Base-by-base conservation (phyloP, 148 eudicot genomes). In the Vaccinium myrtillus region DNA sequence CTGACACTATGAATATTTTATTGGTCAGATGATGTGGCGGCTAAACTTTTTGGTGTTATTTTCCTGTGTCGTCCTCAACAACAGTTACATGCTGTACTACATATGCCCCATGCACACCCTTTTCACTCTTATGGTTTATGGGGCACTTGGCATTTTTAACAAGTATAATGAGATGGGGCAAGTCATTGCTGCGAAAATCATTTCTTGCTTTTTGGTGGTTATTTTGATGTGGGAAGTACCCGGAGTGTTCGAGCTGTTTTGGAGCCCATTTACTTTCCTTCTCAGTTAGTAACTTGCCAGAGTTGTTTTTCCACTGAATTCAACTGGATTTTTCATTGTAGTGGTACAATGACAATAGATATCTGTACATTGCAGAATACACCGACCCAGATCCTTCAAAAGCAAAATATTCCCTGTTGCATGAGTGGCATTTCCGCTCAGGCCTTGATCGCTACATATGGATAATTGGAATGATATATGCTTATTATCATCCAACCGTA, bases 71-170 rank as follows among this genome's bases (percentile, higher is more conserved):
- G 91, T 94, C 84, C 94, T 97, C 18, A 92, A 92, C 89, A 95
- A 97, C 89, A 89, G 89, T 84, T 97, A 95, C 88, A 91, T 88
- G 91, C 61, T 95, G 74, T 97, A 95, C 84, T 97, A 97, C 85
- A 97, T 97, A 79, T 97, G 99, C 86, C 99, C 99, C 61, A 97
- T 97, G 99, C 99, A 97, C 90, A 97, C 99, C 49, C 96, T 97
- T 80, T 97, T 97, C 90, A 97, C 99, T 81, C 94, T 95, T 13
- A 97, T 97, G 99, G 99, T 97, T 46, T 97, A 95, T 81, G 99
- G 98, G 56, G 95, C 98, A 8, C 99, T 97, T 83, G 99, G 96
- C 59, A 94, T 92, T 39, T 82, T 92, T 83, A 90, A 92, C 87
- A 88, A 95, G 88, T 91, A 95, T 85, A 97, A 97, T 83, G 98